Conservation (phyloP, 805 yeast genomes). For the Starmerella roubikii region DNA sequence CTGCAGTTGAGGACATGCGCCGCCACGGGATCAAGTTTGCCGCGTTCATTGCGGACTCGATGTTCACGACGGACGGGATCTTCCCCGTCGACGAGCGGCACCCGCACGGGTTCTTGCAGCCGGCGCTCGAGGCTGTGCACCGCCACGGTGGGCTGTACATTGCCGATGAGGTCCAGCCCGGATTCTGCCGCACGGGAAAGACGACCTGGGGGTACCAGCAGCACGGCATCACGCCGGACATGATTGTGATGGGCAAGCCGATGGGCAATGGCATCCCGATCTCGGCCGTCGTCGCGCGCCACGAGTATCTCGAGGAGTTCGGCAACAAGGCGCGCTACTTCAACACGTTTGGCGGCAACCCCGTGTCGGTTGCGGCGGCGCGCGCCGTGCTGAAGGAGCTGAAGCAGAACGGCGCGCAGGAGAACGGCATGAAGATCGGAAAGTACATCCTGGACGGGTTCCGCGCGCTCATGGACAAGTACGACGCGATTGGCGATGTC, state of each 20-base stretch:
- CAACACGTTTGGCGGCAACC: slow-evolving; percentile 14
- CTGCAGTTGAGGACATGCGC: slow-evolving; percentile 8
- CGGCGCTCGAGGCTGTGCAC: slow-evolving; percentile 6
- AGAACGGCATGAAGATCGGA: slow-evolving; percentile 5
- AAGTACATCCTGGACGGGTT: slow-evolving; percentile 7
- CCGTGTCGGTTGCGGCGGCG: slow-evolving; percentile 13
- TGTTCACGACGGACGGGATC: slow-evolving; percentile 12
- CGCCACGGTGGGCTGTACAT: slow-evolving; percentile 10
- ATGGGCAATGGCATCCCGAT: slow-evolving; percentile 15
- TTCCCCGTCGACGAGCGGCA: not conserved
- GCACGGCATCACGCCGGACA: slow-evolving; percentile 9
- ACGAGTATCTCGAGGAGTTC: slow-evolving; percentile 6
- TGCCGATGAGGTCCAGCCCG: slow-evolving; percentile 15
- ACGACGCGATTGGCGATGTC: slow-evolving; percentile 9
- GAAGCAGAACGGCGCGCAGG: slow-evolving; percentile 4
- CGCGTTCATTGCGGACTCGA: slow-evolving; percentile 9
- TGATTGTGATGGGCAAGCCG: slow-evolving; percentile 13
- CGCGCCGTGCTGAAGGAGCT: slow-evolving; percentile 7
- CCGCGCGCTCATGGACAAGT: slow-evolving; percentile 1
- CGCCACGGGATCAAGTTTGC: slow-evolving; percentile 14
- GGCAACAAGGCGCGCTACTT: slow-evolving; percentile 12
- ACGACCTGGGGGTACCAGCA: slow-evolving; percentile 14
- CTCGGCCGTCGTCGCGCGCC: slow-evolving; percentile 7
- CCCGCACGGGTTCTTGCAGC: slow-evolving; percentile 6
- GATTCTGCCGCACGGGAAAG: slow-evolving; percentile 13